Evolutionary conservation across 805 yeast genomes (phyloP), one percentile per base, ranked within the genome.

Genomic region (Saturnispora quitensis): DNA sequence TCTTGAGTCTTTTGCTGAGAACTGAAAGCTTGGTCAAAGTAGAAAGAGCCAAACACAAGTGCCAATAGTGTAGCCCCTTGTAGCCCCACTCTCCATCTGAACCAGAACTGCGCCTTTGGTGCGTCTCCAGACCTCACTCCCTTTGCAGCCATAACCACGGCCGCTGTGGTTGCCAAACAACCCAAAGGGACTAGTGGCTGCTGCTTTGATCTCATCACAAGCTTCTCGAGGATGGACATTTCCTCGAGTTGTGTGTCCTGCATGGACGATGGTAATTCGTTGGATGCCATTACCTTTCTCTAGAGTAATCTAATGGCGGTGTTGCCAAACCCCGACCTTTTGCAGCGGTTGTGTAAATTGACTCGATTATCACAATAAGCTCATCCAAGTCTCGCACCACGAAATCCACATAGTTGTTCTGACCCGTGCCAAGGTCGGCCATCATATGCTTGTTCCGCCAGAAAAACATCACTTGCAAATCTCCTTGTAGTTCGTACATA

Each of bases 401-500:
- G 67, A 91, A 91, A 62, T 89, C 89, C 71, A 93, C 72, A 73
- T 93, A 91, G 73, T 93, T 93, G 68, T 93, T 93, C 64, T 93
- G 89, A 33, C 99, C 99, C 0, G 98, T 93, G 2, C 99, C 99
- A 67, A 90, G 89, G 72, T 93, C 99, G 68, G 97, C 88, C 95
- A 93, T 82, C 95, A 91, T 90, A 67, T 91, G 98, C 65, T 89
- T 86, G 69, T 91, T 91, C 48, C 95, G 73, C 69, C 78, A 89
- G 67, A 93, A 91, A 63, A 91, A 90, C 98, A 93, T 93, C 49
- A 93, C 73, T 43, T 96, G 83, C 74, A 88, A 78, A 15, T 96
- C 95, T 60, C 90, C 98, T 63, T 83, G 86, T 44, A 89, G 69
- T 64, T 89, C 96, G 64, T 89, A 89, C 91, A 89, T 87, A 62